Conservation (phyloP, 2,329 filamentous ascomycete species). For the Rasamsonia emersonii region DNA sequence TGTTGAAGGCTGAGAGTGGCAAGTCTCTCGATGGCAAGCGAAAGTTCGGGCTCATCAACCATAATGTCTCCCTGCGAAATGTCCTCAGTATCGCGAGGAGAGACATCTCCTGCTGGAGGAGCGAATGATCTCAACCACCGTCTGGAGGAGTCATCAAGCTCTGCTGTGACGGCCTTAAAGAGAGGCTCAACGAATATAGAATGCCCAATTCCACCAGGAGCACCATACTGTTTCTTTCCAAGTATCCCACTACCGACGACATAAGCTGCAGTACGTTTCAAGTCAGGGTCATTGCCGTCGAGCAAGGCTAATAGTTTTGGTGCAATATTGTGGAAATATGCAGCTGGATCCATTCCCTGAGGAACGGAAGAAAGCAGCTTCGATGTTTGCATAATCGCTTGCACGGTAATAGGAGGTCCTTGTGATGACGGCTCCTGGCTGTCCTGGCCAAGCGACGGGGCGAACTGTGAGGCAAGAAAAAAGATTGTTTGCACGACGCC, state of each 20-base stretch:
- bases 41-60: conserved; percentile 20
- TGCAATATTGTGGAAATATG: conserved; percentile 31
- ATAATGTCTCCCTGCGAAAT: conserved; percentile 10
- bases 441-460: conserved; percentile 29
- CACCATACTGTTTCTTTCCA: conserved; percentile 30
- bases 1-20: conserved; percentile 29
- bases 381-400: conserved; percentile 37
- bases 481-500: conserved; percentile 35
- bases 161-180: conserved; percentile 28
- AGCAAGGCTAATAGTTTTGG: conserved; percentile 32
- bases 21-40: conserved; percentile 27
- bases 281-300: conserved; percentile 31
- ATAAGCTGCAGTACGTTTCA: conserved; percentile 35
- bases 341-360: conserved; percentile 23
- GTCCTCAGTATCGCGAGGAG: not conserved
- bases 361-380: conserved; percentile 35
- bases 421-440: conserved; percentile 19
- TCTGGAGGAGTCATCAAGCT: conserved; percentile 16
- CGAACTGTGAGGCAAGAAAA: conserved; percentile 35
- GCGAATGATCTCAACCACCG: conserved; percentile 21
- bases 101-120: conserved; percentile 9
- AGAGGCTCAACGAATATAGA: conserved; percentile 34
- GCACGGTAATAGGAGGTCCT: conserved; percentile 34
- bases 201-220: conserved; percentile 32
- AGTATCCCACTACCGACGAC: conserved; percentile 36